phyloP scores from a whole-genome alignment of 2,329 filamentous ascomycete genomes.

The Amphichorda felina region DNA sequence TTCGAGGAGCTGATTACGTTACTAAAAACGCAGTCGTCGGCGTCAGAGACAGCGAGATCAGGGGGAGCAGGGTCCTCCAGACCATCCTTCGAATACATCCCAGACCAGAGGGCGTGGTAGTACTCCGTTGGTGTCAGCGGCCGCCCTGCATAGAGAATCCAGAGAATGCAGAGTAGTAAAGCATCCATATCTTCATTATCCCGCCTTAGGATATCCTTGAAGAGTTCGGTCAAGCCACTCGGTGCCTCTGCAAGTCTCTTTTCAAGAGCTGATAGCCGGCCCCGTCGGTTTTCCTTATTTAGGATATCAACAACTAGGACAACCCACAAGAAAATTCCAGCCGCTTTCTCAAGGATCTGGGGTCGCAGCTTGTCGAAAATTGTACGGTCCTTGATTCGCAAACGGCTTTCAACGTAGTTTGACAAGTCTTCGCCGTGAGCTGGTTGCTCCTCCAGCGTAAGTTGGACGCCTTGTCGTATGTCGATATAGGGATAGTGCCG shows the following conservation, averaged over 20 bases:
- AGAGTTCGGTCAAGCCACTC: constrained; percentile 18
- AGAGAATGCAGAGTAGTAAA: constrained; percentile 33
- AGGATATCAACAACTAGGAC: constrained; percentile 20
- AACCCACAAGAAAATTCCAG: constrained; percentile 13
- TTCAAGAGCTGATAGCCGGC: not conserved
- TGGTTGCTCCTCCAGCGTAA: constrained; percentile 12
- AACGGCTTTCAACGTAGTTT: constrained; percentile 1
- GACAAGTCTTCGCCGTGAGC: constrained; percentile 13
- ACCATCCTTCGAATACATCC: not conserved
- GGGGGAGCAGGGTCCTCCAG: not conserved
- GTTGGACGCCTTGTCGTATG: constrained; percentile 11
- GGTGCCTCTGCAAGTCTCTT: not conserved
- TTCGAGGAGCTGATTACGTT: constrained; percentile 30
- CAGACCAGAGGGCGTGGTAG: constrained; percentile 14
- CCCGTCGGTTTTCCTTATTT: not conserved
- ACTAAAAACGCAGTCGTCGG: not conserved
- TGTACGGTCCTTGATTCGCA: constrained; percentile 14
- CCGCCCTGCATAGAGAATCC: constrained; percentile 35
- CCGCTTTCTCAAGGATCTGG: constrained; percentile 20
- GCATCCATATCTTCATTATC: constrained; percentile 27
- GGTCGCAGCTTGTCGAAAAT: constrained; percentile 12
- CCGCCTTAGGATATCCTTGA: constrained; percentile 35
- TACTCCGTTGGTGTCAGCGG: constrained; percentile 31
- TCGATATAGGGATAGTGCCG: constrained; percentile 30
- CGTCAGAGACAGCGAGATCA: constrained; percentile 10